These are phyloP conservation scores for Cryphonectria japonica DNA, from an alignment of 2,329 filamentous ascomycete genomes.

Conservation along the genomic window DNA sequence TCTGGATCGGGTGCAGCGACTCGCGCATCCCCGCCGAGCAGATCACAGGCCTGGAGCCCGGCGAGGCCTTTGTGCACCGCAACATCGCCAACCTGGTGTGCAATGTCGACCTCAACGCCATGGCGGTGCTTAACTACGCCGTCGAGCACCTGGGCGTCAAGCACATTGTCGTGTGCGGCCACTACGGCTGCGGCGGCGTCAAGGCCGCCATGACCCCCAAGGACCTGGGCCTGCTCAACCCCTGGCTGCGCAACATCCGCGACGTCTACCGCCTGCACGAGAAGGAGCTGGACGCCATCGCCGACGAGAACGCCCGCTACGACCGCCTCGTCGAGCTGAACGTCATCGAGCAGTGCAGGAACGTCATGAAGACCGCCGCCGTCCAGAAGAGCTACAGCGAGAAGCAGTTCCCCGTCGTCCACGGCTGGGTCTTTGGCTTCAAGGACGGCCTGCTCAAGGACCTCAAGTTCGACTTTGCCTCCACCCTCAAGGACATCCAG, in stretches of 20 bases:
- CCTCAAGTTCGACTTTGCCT: slow-evolving; percentile 59
- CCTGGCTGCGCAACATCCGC: slow-evolving; percentile 74
- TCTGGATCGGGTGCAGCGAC: slow-evolving; percentile 92
- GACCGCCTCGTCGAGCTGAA: slow-evolving; percentile 82
- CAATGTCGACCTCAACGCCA: slow-evolving; percentile 77
- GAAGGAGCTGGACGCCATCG: slow-evolving; percentile 67
- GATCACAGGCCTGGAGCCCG: slow-evolving; percentile 80
- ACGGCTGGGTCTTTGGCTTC: slow-evolving; percentile 76
- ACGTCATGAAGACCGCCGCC: slow-evolving; percentile 77
- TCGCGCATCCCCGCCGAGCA: slow-evolving; percentile 90
- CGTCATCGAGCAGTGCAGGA: slow-evolving; percentile 76
- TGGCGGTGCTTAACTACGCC: slow-evolving; percentile 85
- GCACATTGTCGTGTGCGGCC: slow-evolving; percentile 79
- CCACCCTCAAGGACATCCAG: slow-evolving; percentile 55
- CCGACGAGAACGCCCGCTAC: slow-evolving; percentile 63
- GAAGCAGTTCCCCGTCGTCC: slow-evolving; percentile 69
- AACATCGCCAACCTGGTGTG: slow-evolving; percentile 92
- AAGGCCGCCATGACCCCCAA: slow-evolving; percentile 74
- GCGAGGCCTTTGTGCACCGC: slow-evolving; percentile 91
- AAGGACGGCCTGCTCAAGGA: slow-evolving; percentile 68
- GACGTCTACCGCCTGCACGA: slow-evolving; percentile 76
- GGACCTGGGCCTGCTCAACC: slow-evolving; percentile 72
- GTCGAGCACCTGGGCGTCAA: slow-evolving; percentile 80
- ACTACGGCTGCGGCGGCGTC: slow-evolving; percentile 79
- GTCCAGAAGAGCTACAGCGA: slow-evolving; percentile 73